Conservation (phyloP, 495 filamentous ascomycete species). For the Aspergillus ostianus region DNA sequence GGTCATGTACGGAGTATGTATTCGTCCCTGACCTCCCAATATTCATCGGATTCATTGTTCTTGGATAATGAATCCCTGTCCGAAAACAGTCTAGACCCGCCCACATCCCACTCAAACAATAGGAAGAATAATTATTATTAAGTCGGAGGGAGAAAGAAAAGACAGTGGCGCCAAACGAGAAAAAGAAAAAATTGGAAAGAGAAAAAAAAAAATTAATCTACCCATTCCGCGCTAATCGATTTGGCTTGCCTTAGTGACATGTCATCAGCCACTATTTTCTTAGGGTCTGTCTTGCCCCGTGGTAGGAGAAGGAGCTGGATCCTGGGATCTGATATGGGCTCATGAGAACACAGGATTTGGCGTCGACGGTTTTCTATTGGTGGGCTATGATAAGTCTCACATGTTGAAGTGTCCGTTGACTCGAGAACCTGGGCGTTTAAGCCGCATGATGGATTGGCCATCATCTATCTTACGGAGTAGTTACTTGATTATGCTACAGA, state of each 20-base stretch:
- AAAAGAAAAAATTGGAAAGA: slow-evolving; percentile 4
- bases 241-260: slow-evolving; percentile 30
- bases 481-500: neutral
- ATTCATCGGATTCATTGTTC: neutral
- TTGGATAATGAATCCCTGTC: slow-evolving; percentile 7
- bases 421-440: slow-evolving; percentile 7
- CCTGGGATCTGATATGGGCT: neutral
- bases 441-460: neutral
- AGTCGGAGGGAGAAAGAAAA: neutral
- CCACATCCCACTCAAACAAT: slow-evolving; percentile 15
- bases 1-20: neutral
- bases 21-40: neutral
- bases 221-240: slow-evolving; percentile 18
- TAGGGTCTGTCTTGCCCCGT: slow-evolving; percentile 1
- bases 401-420: neutral
- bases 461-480: neutral
- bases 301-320: neutral
- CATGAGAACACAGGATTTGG: neutral
- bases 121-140: neutral
- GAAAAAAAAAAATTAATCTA: slow-evolving; percentile 5
- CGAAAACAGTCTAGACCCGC: slow-evolving; percentile 16
- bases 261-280: slow-evolving; percentile 23
- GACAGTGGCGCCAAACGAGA: neutral
- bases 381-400: neutral
- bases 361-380: neutral